phyloP scores from a whole-genome alignment of 129 eudicot species.

The Erigeron canadensis region DNA sequence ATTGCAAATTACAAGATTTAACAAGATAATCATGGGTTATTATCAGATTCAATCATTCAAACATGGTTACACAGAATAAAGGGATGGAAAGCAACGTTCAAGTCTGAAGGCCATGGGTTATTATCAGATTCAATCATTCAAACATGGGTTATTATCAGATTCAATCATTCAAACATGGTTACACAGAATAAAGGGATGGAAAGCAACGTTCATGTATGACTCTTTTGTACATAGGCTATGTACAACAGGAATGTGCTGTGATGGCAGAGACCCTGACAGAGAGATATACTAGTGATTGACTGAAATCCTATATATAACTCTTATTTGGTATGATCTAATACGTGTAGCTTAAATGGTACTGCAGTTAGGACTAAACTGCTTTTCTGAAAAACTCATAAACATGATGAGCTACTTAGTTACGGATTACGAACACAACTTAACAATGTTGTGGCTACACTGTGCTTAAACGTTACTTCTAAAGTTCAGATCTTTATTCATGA shows the following conservation, averaged over 20 bases:
- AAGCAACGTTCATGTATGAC: neutral
- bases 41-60: too few species aligned
- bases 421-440: too few species aligned
- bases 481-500: neutral
- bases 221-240: conserved; percentile 9
- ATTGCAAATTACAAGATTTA: too few species aligned
- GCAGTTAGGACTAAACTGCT: too few species aligned
- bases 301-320: neutral
- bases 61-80: neutral
- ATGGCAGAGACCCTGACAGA: conserved; percentile 13
- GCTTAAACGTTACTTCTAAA: neutral
- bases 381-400: too few species aligned
- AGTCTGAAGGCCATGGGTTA: neutral
- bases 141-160: too few species aligned
- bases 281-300: neutral
- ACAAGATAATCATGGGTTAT: too few species aligned
- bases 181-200: neutral
- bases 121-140: too few species aligned
- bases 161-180: neutral
- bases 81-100: neutral
- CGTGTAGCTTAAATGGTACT: too few species aligned
- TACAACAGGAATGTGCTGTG: conserved; percentile 4
- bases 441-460: neutral
- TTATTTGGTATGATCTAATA: neutral
- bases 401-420: too few species aligned